Evolutionary conservation across 257 asterid genomes (phyloP), one percentile per base, ranked within the genome.

Genomic region (Gentiana dahurica): DNA sequence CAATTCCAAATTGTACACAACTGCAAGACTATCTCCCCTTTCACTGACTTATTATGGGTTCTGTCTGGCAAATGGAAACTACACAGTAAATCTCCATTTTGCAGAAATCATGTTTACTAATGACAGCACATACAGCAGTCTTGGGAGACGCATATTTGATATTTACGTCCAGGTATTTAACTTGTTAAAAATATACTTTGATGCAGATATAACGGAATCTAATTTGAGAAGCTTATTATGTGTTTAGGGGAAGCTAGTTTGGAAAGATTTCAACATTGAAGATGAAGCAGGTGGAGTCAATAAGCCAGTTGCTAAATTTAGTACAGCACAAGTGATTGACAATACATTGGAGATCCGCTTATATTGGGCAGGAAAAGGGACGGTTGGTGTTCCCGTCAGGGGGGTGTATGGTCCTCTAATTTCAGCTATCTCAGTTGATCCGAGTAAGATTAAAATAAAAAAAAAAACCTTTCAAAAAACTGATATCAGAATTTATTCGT

Each of bases 311-410:
- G 63, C 8, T 36, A 68, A 6, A 54, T 61, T 35, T 64, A 80
- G 75, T 70, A 63, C 81, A 49, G 89, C 75, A 41, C 75, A 57
- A 53, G 95, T 90, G 37, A 52, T 56, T 24, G 83, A 80, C 62
- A 73, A 35, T 36, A 73, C 81, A 0, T 69, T 87, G 69, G 88
- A 86, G 55, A 81, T 89, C 56, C 86, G 89, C 51, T 68, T 89
- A 61, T 79, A 70, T 33, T 89, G 97, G 97, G 94, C 94, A 51
- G 97, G 97, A 54, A 86, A 81, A 71, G 97, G 97, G 68, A 86
- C 97, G 37, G 68, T 3, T 57, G 82, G 66, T 38, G 68, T 89
- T 61, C 95, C 95, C 13, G 8, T 0, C 36, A 75, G 59, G 35
- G 71, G 71, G 51, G 62, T 35, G 43, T 68, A 60, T 49, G 74